Conservation (phyloP, 1,284 basidiomycete genomes). For the Pseudomicrostroma phylloplanum region DNA sequence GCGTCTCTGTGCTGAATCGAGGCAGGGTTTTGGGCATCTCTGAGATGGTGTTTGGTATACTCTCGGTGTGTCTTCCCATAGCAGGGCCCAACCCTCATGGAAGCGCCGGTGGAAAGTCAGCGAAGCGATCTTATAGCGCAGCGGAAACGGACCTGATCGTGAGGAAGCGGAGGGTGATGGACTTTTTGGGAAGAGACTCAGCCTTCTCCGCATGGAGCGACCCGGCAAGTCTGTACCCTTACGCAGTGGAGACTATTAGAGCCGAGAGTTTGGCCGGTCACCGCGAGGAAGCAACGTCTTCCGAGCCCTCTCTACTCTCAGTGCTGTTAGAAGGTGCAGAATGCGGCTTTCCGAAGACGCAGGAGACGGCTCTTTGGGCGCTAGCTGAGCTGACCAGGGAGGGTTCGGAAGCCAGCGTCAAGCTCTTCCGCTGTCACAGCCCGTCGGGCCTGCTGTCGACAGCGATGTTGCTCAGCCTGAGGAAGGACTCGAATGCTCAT, state of each 20-base stretch:
- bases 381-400: slow-evolving; percentile 32
- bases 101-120: not conserved
- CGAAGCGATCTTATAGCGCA: no score
- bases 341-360: slow-evolving; percentile 31
- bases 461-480: slow-evolving; percentile 30
- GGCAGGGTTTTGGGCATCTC: slow-evolving; percentile 22
- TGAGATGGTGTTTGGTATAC: slow-evolving; percentile 36
- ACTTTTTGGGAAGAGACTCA: no score
- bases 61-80: slow-evolving; percentile 29
- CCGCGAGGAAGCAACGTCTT: no score
- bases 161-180: no score
- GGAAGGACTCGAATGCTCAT: slow-evolving; percentile 22
- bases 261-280: no score
- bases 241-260: no score
- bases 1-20: not conserved
- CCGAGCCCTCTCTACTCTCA: slow-evolving; percentile 13
- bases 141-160: no score
- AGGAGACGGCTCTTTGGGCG: slow-evolving; percentile 38
- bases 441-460: slow-evolving; percentile 32
- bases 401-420: slow-evolving; percentile 18
- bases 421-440: slow-evolving; percentile 21
- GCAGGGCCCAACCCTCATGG: slow-evolving; percentile 16
- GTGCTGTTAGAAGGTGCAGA: slow-evolving; percentile 31
- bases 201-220: no score
- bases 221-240: no score